Base-by-base conservation (phyloP, 495 filamentous ascomycete species). In the Neurospora tetrasperma region DNA sequence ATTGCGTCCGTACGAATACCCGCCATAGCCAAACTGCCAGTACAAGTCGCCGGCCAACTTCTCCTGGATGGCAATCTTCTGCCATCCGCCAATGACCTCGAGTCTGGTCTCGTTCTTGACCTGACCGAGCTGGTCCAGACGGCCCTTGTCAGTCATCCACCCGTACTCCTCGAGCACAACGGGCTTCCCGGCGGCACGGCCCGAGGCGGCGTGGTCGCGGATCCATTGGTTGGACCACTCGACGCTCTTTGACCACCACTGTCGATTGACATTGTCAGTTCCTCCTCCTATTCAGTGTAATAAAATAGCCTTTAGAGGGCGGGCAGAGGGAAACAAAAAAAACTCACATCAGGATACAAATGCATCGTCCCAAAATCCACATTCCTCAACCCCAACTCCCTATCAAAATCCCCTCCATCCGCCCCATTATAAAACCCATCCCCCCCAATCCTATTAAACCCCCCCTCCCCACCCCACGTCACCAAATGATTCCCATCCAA, bases 121-220 rank as follows among this genome's bases (percentile, higher is more conserved):
- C 42, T 70, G 78, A 54, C 78, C 75, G 10, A 77, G 74, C 70
- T 80, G 74, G 43, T 78, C 78, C 76, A 86, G 70, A 78, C 84
- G 73, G 80, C 74, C 66, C 75, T 82, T 79, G 54, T 81, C 77
- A 3, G 80, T 84, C 48, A 86, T 76, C 75, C 76, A 83, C 73
- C 89, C 89, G 74, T 92, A 92, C 77, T 92, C 91, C 74, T 93
- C 90, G 69, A 90, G 85, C 27, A 92, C 82, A 54, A 91, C 90
- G 0, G 91, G 90, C 80, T 92, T 92, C 27, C 85, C 85, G 10
- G 84, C 85, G 11, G 84, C 85, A 42, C 80, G 80, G 71, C 88
- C 89, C 1, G 86, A 83, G 0, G 80, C 83, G 2, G 86, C 88
- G 73, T 93, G 90, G 69, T 90, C 85, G 5, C 79, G 80, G 73